Evolutionary conservation across 768 basidiomycete species (phyloP), one percentile per base, ranked within the genome.

Genomic region (Botryobasidium botryosum): DNA sequence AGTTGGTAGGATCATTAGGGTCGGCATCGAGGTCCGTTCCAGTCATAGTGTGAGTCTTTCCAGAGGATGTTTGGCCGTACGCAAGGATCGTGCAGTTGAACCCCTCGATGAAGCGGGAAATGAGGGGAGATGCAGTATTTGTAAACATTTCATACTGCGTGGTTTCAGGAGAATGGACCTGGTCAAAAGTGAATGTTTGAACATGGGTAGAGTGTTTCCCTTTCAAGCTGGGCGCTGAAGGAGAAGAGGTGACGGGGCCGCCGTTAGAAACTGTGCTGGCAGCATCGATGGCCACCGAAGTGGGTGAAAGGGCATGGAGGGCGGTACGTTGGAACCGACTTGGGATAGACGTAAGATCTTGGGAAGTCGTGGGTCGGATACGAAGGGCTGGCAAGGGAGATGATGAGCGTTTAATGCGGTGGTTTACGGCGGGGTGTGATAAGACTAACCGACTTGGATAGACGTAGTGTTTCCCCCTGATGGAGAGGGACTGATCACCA

Each of bases 61-160:
- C 92, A 52, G 84, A 88, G 52, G 83, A 85, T 2, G 92, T 96
- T 61, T 96, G 92, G 29, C 92, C 92, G 62, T 99, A 99, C 41
- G 94, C 94, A 52, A 99, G 75, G 45, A 97, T 82, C 8, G 94
- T 99, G 50, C 91, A 92, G 65, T 99, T 99, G 62, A 90, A 90
- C 4, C 92, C 92, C 56, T 90, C 85, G 25, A 87, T 57, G 59
- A 92, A 92, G 52, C 84, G 80, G 24, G 77, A 72, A 50, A 91
- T 70, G 56, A 92, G 79, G 8, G 85, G 85, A 36, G 79, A 71
- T 18, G 86, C 81, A 29, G 90, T 91, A 5, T 71, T 70, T 25
- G 77, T 78, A 62, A 86, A 99, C 52, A 96, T 72, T 24, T 77
- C 73, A 61, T 79, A 73, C 59, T 99, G 94, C 0, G 77, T 80